Evolutionary conservation across 164 flowering plant species (phyloP).

Genomic region (Aristolochia fimbriata): DNA sequence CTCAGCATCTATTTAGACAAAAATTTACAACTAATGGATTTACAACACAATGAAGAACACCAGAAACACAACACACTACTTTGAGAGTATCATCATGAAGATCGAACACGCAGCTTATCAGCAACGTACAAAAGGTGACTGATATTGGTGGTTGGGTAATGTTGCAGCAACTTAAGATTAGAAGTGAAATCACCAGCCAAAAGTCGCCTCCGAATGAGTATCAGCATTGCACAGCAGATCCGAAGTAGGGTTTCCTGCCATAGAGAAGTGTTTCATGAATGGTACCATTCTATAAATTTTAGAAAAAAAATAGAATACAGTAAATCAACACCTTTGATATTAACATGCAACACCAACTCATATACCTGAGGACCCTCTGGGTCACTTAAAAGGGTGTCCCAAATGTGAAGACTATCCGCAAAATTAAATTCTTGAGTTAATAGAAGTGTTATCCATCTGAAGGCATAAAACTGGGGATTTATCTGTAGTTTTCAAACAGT

Average conservation of each 20-base stretch:
- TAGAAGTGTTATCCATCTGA: conserved; percentile 97
- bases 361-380: conserved; percentile 91
- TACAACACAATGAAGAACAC: no score
- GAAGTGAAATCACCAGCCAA: conserved; percentile 98
- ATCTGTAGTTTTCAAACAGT: conserved; percentile 40
- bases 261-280: neutral
- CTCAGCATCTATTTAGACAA: no score
- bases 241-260: conserved; percentile 85
- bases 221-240: conserved; percentile 88
- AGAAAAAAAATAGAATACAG: no score
- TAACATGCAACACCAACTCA: neutral
- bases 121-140: conserved; percentile 91
- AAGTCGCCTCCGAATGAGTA: conserved; percentile 73
- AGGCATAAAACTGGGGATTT: conserved; percentile 96
- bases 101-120: conserved; percentile 55
- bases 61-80: no score
- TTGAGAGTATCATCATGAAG: conserved; percentile 4
- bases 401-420: conserved; percentile 79
- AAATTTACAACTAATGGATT: no score
- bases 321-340: neutral
- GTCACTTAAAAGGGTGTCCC: conserved; percentile 94
- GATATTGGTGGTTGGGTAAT: conserved; percentile 83
- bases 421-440: conserved; percentile 95
- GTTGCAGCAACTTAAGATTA: conserved; percentile 79
- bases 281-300: no score